Percentiles rank a stretch among this genome's conserved stretches.
These are phyloP conservation scores for Elongisporangium senticosum DNA, from an alignment of 352 stramenopile species.

Conservation along the genomic window DNA sequence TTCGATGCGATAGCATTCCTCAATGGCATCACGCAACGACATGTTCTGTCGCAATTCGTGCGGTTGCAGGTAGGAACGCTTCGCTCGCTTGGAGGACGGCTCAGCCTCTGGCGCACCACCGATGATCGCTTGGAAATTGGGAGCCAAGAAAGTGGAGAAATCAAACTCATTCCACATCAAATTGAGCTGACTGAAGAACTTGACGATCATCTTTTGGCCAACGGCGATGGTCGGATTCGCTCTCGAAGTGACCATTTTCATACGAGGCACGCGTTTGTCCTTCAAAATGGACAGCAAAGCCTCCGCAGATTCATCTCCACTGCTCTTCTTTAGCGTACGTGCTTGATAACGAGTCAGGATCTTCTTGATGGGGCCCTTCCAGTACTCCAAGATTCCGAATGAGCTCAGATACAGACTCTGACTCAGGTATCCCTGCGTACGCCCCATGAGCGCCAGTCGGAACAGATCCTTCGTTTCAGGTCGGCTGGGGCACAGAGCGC, in stretches of 20 bases:
- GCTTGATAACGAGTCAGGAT: conserved; percentile 48
- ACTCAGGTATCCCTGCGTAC: conserved; percentile 49
- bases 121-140: conserved; percentile 30
- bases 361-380: conserved; percentile 49
- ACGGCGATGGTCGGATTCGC: conserved; percentile 78
- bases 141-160: conserved; percentile 57
- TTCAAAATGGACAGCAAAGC: background rate
- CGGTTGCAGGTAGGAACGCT: conserved; percentile 30
- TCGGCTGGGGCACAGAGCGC: conserved; percentile 31
- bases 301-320: conserved; percentile 2
- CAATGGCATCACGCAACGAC: conserved; percentile 64
- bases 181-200: conserved; percentile 85
- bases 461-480: conserved; percentile 68
- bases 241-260: conserved; percentile 65
- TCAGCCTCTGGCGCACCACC: conserved; percentile 1
- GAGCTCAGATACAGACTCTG: conserved; percentile 55
- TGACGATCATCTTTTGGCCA: conserved; percentile 51
- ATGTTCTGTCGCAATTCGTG: conserved; percentile 53
- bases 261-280: conserved; percentile 28
- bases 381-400: conserved; percentile 54
- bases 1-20: conserved; percentile 73
- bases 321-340: conserved; percentile 3
- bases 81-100: conserved; percentile 32
- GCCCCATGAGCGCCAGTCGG: conserved; percentile 51
- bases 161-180: conserved; percentile 78